Evolutionary conservation across 2,329 filamentous ascomycete species (phyloP).

Genomic region (Trichoderma sp.): DNA sequence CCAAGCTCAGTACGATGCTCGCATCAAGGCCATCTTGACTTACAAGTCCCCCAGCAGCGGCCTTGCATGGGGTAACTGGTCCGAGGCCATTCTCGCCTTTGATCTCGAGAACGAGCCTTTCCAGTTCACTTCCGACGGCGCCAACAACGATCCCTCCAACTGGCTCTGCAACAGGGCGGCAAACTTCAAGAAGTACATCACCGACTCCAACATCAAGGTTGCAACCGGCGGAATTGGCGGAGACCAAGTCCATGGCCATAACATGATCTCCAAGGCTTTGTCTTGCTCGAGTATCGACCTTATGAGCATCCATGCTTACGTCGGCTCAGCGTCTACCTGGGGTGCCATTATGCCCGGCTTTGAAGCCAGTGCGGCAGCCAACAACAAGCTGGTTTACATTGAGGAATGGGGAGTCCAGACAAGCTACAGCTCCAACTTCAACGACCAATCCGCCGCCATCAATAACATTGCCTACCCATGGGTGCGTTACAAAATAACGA

Average conservation of each 20-base stretch:
- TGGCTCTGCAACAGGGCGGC: slow-evolving; percentile 39
- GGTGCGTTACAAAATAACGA: neutral
- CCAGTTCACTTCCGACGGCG: slow-evolving; percentile 9
- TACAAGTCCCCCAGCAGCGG: slow-evolving; percentile 37
- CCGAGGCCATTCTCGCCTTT: slow-evolving; percentile 38
- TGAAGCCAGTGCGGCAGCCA: neutral
- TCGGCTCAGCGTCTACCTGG: neutral
- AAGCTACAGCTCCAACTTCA: neutral
- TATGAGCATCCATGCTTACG: slow-evolving; percentile 12
- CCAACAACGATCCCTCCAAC: slow-evolving; percentile 8
- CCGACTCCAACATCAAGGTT: slow-evolving; percentile 34
- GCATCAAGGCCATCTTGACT: slow-evolving; percentile 36
- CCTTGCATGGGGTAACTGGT: slow-evolving; percentile 38
- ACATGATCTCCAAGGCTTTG: slow-evolving; percentile 32
- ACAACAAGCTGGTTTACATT: slow-evolving; percentile 17
- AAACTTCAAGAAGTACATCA: slow-evolving; percentile 30
- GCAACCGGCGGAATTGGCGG: slow-evolving; percentile 38
- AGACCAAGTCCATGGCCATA: slow-evolving; percentile 36
- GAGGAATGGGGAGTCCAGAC: slow-evolving; percentile 23
- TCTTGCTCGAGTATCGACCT: slow-evolving; percentile 34
- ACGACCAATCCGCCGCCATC: neutral
- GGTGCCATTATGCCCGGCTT: neutral
- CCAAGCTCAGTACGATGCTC: slow-evolving; percentile 35
- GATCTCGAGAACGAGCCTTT: slow-evolving; percentile 41
- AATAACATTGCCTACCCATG: neutral